Percentiles rank a stretch among this genome's conserved stretches.
Evolutionary conservation across 345 rosid species (phyloP).

Genomic region (Draba incana): DNA sequence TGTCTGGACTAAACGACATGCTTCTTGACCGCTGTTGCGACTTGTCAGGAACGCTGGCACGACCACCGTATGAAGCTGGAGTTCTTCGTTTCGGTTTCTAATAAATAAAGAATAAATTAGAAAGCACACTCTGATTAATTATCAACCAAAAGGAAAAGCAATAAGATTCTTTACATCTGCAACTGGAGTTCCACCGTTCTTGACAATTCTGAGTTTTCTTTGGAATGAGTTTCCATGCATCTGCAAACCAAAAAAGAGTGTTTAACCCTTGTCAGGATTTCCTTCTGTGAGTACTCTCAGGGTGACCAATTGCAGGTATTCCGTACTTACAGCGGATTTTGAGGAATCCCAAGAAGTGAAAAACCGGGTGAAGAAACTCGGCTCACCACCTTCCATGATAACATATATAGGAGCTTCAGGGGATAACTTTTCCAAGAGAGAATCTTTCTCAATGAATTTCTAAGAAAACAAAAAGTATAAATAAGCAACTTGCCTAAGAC

Average conservation of each 20-base stretch:
- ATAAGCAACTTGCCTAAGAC: slow-evolving; percentile 26
- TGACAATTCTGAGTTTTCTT: slow-evolving; percentile 81
- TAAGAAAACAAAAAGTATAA: slow-evolving; percentile 33
- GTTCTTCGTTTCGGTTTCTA: slow-evolving; percentile 94
- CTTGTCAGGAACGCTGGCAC: slow-evolving; percentile 60
- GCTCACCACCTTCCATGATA: slow-evolving; percentile 92
- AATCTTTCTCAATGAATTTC: slow-evolving; percentile 87
- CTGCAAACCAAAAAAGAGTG: slow-evolving; percentile 48
- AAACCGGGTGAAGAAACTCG: slow-evolving; percentile 88
- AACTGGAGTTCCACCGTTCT: slow-evolving; percentile 72
- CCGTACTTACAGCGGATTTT: slow-evolving; percentile 66
- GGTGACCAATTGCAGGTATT: background rate
- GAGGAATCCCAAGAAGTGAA: slow-evolving; percentile 85
- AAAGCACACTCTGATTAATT: slow-evolving; percentile 7
- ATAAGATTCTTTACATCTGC: slow-evolving; percentile 60
- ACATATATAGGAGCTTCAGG: slow-evolving; percentile 73
- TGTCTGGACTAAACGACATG: slow-evolving; percentile 47
- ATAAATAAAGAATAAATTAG: slow-evolving; percentile 8
- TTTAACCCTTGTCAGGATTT: slow-evolving; percentile 9
- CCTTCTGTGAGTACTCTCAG: background rate
- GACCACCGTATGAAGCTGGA: slow-evolving; percentile 80
- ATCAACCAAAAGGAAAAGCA: slow-evolving; percentile 13
- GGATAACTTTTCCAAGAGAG: slow-evolving; percentile 73
- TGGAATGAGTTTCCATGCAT: slow-evolving; percentile 98
- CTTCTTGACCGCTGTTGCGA: slow-evolving; percentile 44